A percentile compares a stretch with the other conserved stretches of the same genome.
These are phyloP conservation scores for Fonsecaea pugnacius DNA, from an alignment of 2,329 filamentous ascomycete species.

Conservation along the genomic window DNA sequence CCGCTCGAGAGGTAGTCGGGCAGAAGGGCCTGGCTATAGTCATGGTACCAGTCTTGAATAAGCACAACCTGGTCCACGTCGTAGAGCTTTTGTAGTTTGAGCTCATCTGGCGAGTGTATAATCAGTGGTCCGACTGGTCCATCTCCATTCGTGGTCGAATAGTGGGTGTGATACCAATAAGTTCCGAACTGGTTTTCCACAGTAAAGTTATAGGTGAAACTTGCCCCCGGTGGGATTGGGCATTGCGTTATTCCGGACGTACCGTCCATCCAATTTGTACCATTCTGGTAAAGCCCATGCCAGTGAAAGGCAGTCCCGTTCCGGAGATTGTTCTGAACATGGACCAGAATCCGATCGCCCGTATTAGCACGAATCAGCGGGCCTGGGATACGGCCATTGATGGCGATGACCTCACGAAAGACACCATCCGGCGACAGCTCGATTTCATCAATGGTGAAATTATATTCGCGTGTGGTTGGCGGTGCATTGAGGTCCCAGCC, in stretches of 20 bases:
- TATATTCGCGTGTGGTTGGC: conserved; percentile 57
- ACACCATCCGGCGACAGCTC: conserved; percentile 59
- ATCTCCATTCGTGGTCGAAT: conserved; percentile 66
- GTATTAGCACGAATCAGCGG: conserved; percentile 73
- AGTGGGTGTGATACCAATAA: conserved; percentile 71
- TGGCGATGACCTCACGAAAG: conserved; percentile 63
- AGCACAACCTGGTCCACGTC: conserved; percentile 67
- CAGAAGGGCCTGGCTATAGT: conserved; percentile 17
- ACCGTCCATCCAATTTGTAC: conserved; percentile 75
- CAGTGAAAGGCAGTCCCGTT: conserved; percentile 74
- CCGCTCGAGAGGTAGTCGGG: conserved; percentile 53
- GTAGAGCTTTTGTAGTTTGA: conserved; percentile 55
- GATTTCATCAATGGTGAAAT: conserved; percentile 60
- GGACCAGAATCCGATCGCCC: conserved; percentile 71
- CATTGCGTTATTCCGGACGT: conserved; percentile 70
- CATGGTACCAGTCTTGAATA: conserved; percentile 73
- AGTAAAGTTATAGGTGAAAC: conserved; percentile 70
- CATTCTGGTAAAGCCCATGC: conserved; percentile 77
- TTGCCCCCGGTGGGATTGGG: conserved; percentile 64
- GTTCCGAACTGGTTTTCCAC: conserved; percentile 59
- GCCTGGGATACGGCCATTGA: conserved; percentile 75
- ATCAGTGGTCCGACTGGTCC: conserved; percentile 69
- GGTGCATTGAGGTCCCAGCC: conserved; percentile 60
- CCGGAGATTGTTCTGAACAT: conserved; percentile 67
- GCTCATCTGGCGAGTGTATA: conserved; percentile 62